Base-by-base conservation (phyloP, 2,329 filamentous ascomycete species). In the Apiospora saccharicola region DNA sequence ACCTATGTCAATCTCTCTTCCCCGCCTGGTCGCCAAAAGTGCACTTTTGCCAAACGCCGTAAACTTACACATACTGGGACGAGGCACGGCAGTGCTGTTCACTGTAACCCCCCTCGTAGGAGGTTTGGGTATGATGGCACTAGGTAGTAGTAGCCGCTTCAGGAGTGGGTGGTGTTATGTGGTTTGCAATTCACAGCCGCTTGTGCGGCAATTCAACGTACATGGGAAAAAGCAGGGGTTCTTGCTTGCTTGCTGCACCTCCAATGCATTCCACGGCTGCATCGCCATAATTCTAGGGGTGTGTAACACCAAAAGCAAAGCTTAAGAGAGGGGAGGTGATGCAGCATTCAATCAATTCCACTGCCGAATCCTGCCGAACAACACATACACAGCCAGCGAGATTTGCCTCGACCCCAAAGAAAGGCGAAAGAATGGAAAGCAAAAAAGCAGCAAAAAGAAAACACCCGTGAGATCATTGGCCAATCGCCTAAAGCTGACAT, bases 281-380 rank as follows among this genome's bases (percentile, higher is more conserved):
- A 37, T 61, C 53, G 53, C 53, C 53, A 61, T 30, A 16, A 34
- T n/a, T 37, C n/a, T 61, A 6, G 49, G 47, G 30, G 51, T 14
- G 26, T 61, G 53, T 61, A 16, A 61, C 53, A 61, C 7, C 3
- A 37, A 12, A 61, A 37, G 26, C 19, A 64, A 64, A 41, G 34
- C 22, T 13, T 41, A 16, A 16, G 19, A 3, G 34, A 22, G 16
- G 26, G 26, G 51, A 34, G 30, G 22, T 30, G 26, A 16, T 53
- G 47, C 47, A 12, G 22, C 49, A 57, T 30, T 7, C 26, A 57
- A 34, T 30, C 30, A 64, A 41, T 41, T 41, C 57, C 57, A 64
- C 57, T 41, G 57, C 34, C 57, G 57, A 64, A 64, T n/a, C 19
- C 8, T 64, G 57, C 57, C 57, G 30, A 24, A 24, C 53, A 61